A percentile compares a stretch with the other conserved stretches of the same genome.
phyloP scores from a whole-genome alignment of 495 filamentous ascomycete species.

The Penicillium goetzii region DNA sequence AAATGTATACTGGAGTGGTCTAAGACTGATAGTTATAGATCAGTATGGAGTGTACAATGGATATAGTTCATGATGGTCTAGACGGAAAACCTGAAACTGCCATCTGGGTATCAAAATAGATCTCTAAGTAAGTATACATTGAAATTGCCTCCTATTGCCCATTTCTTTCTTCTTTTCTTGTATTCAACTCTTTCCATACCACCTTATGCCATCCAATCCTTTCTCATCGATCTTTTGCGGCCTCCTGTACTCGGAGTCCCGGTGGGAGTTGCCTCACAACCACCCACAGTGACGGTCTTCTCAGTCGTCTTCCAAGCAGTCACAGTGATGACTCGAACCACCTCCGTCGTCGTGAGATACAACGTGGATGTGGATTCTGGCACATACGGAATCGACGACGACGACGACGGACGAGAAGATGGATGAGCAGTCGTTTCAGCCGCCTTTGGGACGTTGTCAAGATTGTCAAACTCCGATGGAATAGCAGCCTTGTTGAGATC shows the following conservation, averaged over 20 bases:
- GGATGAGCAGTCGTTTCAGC: background rate
- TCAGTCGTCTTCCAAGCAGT: conserved; percentile 27
- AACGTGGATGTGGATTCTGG: background rate
- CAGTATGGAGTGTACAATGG: background rate
- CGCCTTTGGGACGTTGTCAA: background rate
- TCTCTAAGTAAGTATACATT: background rate
- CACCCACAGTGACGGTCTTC: conserved; percentile 21
- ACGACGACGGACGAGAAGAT: background rate
- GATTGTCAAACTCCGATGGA: conserved; percentile 37
- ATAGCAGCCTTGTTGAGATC: conserved; percentile 46
- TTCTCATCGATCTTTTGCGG: background rate
- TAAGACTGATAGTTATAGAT: background rate
- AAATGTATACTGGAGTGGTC: too few species aligned
- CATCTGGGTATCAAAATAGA: background rate
- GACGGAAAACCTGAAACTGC: background rate
- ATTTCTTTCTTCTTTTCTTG: background rate
- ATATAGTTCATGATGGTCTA: background rate
- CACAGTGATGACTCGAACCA: conserved; percentile 22
- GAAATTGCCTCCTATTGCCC: background rate
- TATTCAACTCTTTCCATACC: background rate
- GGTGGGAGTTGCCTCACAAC: background rate
- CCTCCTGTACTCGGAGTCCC: background rate
- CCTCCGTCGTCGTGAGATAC: background rate
- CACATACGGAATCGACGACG: background rate
- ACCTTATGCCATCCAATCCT: background rate